phyloP scores from a whole-genome alignment of 2,329 filamentous ascomycete species.

The Orbilia oligospora region DNA sequence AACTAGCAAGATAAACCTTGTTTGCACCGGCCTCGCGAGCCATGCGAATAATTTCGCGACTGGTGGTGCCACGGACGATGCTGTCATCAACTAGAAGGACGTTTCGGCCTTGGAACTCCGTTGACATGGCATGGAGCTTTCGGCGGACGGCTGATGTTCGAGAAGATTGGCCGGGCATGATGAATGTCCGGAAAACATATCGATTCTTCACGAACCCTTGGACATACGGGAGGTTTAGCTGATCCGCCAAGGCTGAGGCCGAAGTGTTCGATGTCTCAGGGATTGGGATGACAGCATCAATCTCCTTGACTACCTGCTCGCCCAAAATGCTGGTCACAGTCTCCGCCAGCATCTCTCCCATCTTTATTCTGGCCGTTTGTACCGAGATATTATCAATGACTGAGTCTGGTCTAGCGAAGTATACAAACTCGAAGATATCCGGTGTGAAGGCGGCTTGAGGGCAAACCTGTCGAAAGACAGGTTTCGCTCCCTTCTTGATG shows the following conservation, averaged over 20 bases:
- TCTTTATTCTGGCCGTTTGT: constrained; percentile 84
- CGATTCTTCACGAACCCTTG: constrained; percentile 91
- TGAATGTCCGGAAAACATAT: constrained; percentile 90
- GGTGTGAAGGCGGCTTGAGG: constrained; percentile 79
- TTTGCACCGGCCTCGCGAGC: constrained; percentile 85
- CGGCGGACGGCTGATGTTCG: constrained; percentile 88
- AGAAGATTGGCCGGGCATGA: constrained; percentile 84
- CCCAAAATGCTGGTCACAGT: constrained; percentile 79
- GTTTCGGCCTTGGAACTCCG: constrained; percentile 84
- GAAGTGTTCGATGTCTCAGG: constrained; percentile 87
- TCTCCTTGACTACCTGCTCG: constrained; percentile 78
- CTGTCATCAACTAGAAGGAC: constrained; percentile 90
- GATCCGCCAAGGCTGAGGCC: constrained; percentile 81
- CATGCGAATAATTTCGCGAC: constrained; percentile 84
- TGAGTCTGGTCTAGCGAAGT: constrained; percentile 86
- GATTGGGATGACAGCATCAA: constrained; percentile 86
- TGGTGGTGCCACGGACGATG: constrained; percentile 88
- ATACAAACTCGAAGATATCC: constrained; percentile 90
- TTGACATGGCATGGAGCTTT: constrained; percentile 88
- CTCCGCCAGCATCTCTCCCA: constrained; percentile 85
- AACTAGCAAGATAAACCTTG: constrained; percentile 86
- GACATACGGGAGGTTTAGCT: constrained; percentile 81
- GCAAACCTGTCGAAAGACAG: constrained; percentile 82
- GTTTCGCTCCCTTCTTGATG: constrained; percentile 78
- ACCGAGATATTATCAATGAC: constrained; percentile 91